Evolutionary conservation across 768 basidiomycete genomes (phyloP), one percentile per base, ranked within the genome.

Genomic region (Termitomyces bulborhizus): DNA sequence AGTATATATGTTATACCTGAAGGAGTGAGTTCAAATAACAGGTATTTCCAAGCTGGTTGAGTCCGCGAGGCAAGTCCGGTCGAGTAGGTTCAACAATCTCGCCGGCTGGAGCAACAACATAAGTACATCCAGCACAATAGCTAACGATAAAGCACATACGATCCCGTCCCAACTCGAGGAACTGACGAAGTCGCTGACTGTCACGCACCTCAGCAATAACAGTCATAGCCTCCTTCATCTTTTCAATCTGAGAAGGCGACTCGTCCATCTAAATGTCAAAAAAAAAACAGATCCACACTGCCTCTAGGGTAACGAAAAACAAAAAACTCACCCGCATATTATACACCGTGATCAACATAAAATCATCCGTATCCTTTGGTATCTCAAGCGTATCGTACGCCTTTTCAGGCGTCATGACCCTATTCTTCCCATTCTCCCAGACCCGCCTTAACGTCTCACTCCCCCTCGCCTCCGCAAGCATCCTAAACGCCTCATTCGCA

Each of bases 31-130:
- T 93, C 46, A 90, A 73, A 63, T 92, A 93, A 63, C 92, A 93
- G 0, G 91, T 93, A 62, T 93, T 93, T 48, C 91, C 90, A 21
- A 92, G 78, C 64, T 95, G 93, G 65, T 93, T 88, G 29, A 95
- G 77, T 5, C 93, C 93, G 54, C 92, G 81, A 27, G 93, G 93
- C 64, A 88, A 76, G 57, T 92, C 90, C 3, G 76, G 76, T 44
- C 79, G 77, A 2, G 72, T 81, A 36, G 77, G 73, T 6, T 71
- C 66, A 24, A 73, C 63, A n/a, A 80, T 69, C 46, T 87, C 88
- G 21, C 88, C 91, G 56, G 86, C 87, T 93, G 58, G 2, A 46
- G n/a, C 16, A 6, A 46, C 18, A 31, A 40, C n/a, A 45, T 60
- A 3, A 63, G 40, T 34, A 47, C n/a, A 11, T 18, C 50, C 26